A percentile compares a stretch with the other conserved stretches of the same genome.
Evolutionary conservation across 2,329 filamentous ascomycete genomes (phyloP).

Genomic region (Phialophora macrospora): DNA sequence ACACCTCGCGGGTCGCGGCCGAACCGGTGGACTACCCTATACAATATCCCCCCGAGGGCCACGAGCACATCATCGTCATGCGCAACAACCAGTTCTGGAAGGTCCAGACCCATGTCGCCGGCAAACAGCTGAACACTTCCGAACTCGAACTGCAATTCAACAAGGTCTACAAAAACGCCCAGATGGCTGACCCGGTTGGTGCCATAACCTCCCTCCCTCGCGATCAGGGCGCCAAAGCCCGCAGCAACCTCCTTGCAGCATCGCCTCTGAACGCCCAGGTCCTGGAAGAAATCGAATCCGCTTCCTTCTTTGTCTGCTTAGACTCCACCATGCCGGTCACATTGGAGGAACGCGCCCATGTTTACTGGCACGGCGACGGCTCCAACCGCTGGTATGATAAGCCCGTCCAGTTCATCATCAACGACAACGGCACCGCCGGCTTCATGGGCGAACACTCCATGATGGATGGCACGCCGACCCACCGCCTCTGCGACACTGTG

Average conservation of each 20-base stretch:
- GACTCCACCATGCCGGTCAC: conserved; percentile 91
- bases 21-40: conserved; percentile 79
- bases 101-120: conserved; percentile 77
- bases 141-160: conserved; percentile 92
- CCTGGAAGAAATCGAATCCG: conserved; percentile 81
- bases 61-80: conserved; percentile 87
- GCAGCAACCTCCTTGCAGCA: conserved; percentile 74
- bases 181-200: conserved; percentile 76
- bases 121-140: conserved; percentile 81
- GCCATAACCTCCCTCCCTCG: conserved; percentile 89
- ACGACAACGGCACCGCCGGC: conserved; percentile 95
- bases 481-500: conserved; percentile 92
- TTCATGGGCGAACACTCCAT: conserved; percentile 99
- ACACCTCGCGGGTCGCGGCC: conserved; percentile 81
- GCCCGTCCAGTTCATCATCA: conserved; percentile 95
- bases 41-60: conserved; percentile 74
- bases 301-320: conserved; percentile 89
- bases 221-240: conserved; percentile 87
- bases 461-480: conserved; percentile 99
- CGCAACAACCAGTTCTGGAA: conserved; percentile 99
- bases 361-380: conserved; percentile 98
- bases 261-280: conserved; percentile 77
- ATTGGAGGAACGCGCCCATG: conserved; percentile 89
- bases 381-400: conserved; percentile 98
- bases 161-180: conserved; percentile 77